Evolutionary conservation across 2,329 filamentous ascomycete species (phyloP).

Genomic region (Pseudocercospora macadamiae): DNA sequence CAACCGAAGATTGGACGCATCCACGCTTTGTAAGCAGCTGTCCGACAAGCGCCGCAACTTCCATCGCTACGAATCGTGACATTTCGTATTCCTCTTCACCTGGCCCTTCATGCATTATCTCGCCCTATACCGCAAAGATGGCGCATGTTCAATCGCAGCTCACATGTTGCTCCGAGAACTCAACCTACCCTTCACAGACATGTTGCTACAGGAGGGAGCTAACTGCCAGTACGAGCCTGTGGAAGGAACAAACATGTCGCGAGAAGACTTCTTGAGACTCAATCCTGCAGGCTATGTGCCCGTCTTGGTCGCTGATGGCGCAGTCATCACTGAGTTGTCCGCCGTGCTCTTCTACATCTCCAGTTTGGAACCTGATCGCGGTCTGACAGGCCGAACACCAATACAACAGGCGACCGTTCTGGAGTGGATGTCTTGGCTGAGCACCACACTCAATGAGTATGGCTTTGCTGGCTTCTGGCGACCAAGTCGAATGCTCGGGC

Average conservation of each 20-base stretch:
- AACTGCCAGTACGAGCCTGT: slow-evolving; percentile 7
- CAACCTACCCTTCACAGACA: slow-evolving; percentile 9
- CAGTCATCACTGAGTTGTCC: slow-evolving; percentile 40
- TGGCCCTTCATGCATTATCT: neutral
- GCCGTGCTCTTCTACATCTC: slow-evolving; percentile 40
- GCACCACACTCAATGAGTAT: slow-evolving; percentile 37
- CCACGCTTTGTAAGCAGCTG: too few species aligned
- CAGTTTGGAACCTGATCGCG: slow-evolving; percentile 34
- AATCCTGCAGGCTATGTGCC: slow-evolving; percentile 42
- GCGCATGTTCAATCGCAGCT: slow-evolving; percentile 16
- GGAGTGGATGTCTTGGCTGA: slow-evolving; percentile 44
- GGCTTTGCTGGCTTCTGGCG: slow-evolving; percentile 35
- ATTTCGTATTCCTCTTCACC: neutral
- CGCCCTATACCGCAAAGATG: slow-evolving; percentile 16
- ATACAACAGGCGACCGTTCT: slow-evolving; percentile 39
- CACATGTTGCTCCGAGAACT: slow-evolving; percentile 19
- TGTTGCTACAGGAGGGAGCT: neutral
- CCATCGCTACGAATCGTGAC: too few species aligned
- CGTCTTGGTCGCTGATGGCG: slow-evolving; percentile 33
- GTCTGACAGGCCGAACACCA: slow-evolving; percentile 34
- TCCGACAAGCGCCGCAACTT: too few species aligned
- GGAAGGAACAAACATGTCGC: slow-evolving; percentile 5
- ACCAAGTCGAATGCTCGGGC: slow-evolving; percentile 33
- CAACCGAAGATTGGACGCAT: too few species aligned
- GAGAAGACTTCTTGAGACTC: slow-evolving; percentile 28